Evolutionary conservation across 805 yeast species (phyloP), one percentile per base, ranked within the genome.

Genomic region (Barnettozyma salicaria): DNA sequence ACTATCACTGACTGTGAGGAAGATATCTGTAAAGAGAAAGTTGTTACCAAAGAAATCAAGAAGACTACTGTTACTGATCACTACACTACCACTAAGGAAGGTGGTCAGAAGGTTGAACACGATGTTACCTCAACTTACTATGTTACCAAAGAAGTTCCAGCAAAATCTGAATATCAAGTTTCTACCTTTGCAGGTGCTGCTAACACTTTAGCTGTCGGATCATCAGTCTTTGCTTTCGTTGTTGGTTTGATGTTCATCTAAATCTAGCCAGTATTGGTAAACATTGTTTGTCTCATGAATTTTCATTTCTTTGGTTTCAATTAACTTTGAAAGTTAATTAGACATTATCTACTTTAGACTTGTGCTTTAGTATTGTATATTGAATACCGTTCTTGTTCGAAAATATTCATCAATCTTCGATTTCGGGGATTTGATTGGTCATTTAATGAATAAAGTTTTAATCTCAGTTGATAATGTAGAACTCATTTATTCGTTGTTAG

Each of bases 181-280:
- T 36, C 31, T 9, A 19, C 19, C 9, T 29, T 14, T 21, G 22
- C n/a, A 35, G 38, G 33, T 29, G 33, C 33, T 22, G 36, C 20
- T 14, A 9, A 9, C 8, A 33, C 12, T 16, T 4, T 33, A 11
- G 19, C 30, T 8, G 5, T 27, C 27, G 36, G 36, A 16, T 33
- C 36, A 9, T 19, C 36, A 4, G 11, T 20, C 11, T n/a, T 21
- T 12, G 30, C 25, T 18, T 27, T 34, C 10, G 18, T 27, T 6
- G 12, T 21, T 19, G 19, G 25, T 25, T 16, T 34, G 7, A 13
- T 36, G 5, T 25, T 27, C 12, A 21, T 27, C 16, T 27, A 24
- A 14, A 16, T 11, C 14, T 10, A n/a, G n/a, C n/a, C n/a, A n/a
- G n/a, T n/a, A n/a, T n/a, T n/a, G n/a, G n/a, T n/a, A n/a, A n/a